Percentiles rank a stretch among this genome's conserved stretches.
Evolutionary conservation across 148 eudicot genomes (phyloP).

Genomic region (Rhododendron molle): DNA sequence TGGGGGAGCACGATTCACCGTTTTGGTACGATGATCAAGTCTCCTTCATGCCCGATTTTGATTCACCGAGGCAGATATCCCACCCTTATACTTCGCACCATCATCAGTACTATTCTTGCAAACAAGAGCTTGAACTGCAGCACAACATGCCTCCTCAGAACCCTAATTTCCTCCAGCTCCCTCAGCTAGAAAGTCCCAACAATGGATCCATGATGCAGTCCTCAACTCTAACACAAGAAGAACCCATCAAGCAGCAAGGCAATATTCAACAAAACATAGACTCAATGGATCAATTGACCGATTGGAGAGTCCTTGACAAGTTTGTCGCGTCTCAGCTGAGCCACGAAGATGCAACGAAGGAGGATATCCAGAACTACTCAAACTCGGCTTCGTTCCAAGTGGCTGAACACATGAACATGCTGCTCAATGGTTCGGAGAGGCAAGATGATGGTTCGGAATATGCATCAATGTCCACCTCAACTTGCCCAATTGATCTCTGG

Average conservation of each 20-base stretch:
- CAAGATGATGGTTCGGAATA: conserved; percentile 32
- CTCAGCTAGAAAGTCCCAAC: conserved; percentile 64
- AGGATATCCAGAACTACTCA: conserved; percentile 20
- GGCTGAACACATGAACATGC: conserved; percentile 40
- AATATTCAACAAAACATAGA: conserved; percentile 21
- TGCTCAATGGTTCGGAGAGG: conserved; percentile 30
- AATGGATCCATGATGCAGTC: conserved; percentile 18
- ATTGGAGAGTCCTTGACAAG: conserved; percentile 79
- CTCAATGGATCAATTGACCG: conserved; percentile 53
- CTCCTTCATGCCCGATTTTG: conserved; percentile 61
- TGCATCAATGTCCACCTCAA: conserved; percentile 42
- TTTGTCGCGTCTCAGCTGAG: conserved; percentile 86
- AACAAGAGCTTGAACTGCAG: conserved; percentile 54
- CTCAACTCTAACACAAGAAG: conserved; percentile 25
- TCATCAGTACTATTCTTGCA: conserved; percentile 36
- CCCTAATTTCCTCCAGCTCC: conserved; percentile 51
- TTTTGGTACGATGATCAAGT: conserved; percentile 79
- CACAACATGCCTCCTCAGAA: conserved; percentile 44
- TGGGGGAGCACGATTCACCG: conserved; percentile 45
- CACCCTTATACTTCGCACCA: conserved; percentile 39
- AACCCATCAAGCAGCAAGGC: conserved; percentile 8
- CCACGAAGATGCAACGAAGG: conserved; percentile 43
- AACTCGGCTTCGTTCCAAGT: conserved; percentile 28
- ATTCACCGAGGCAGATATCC: conserved; percentile 45
- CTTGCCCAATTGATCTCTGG: conserved; percentile 66